Conservation (phyloP, 768 basidiomycete genomes). For the Russula foetens region DNA sequence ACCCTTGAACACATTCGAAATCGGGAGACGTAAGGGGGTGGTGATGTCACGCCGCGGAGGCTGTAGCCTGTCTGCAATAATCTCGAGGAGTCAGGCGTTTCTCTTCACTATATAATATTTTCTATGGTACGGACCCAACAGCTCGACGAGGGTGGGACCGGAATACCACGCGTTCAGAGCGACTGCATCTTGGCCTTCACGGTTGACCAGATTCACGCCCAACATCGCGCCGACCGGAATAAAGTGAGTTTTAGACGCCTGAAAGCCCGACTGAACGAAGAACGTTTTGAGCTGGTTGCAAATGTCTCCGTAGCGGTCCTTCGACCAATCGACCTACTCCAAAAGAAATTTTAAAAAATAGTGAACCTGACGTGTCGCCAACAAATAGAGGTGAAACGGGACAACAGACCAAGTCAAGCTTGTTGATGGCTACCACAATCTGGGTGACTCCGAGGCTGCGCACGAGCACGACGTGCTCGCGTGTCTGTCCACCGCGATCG, state of each 20-base stretch:
- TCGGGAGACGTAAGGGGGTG: conserved; percentile 74
- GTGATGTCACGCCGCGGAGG: conserved; percentile 73
- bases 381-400: neutral
- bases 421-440: conserved; percentile 89
- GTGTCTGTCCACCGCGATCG: conserved; percentile 87
- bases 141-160: conserved; percentile 77
- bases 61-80: conserved; percentile 60
- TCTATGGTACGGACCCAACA: conserved; percentile 50
- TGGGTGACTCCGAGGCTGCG: conserved; percentile 89
- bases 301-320: conserved; percentile 81
- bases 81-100: neutral
- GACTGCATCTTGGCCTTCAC: conserved; percentile 39
- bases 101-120: neutral
- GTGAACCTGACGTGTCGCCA: neutral
- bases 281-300: conserved; percentile 66
- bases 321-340: conserved; percentile 80
- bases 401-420: conserved; percentile 73
- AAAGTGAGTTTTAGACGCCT: conserved; percentile 67
- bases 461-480: conserved; percentile 89
- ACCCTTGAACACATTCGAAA: conserved; percentile 93
- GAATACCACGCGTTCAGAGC: conserved; percentile 67
- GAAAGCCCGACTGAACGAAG: conserved; percentile 82
- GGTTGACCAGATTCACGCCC: conserved; percentile 70
- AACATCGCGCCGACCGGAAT: conserved; percentile 86
- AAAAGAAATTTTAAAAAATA: too few relatives aligned